phyloP scores from a whole-genome alignment of 129 eudicot genomes.

The Cynara cardunculus region DNA sequence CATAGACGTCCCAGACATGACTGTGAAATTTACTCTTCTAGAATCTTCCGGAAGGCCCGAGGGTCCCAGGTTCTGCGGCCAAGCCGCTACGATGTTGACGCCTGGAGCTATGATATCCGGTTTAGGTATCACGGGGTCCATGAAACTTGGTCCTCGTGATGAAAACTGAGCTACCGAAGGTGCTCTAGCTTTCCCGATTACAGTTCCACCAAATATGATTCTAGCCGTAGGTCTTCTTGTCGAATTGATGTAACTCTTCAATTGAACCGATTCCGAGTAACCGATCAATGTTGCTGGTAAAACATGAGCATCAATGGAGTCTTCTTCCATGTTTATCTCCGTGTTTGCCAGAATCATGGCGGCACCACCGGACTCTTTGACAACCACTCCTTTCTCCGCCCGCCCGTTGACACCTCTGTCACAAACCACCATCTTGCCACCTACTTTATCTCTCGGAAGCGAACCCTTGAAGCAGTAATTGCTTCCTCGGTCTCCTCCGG shows the following conservation, averaged over 20 bases:
- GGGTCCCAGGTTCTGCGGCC: constrained; percentile 97
- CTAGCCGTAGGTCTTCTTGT: constrained; percentile 57
- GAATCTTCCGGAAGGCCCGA: constrained; percentile 74
- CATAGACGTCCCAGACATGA: constrained; percentile 98
- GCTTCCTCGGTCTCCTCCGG: constrained; percentile 54
- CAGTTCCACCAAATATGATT: constrained; percentile 73
- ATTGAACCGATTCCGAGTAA: constrained; percentile 45
- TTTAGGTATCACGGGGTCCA: constrained; percentile 79
- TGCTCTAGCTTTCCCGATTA: constrained; percentile 63
- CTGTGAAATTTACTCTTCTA: constrained; percentile 82
- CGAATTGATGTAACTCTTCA: constrained; percentile 67
- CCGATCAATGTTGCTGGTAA: constrained; percentile 89
- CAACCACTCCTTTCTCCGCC: constrained; percentile 85
- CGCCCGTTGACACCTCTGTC: constrained; percentile 87
- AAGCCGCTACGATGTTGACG: constrained; percentile 89
- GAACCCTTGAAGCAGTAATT: constrained; percentile 78
- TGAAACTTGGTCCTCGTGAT: constrained; percentile 80
- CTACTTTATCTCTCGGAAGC: constrained; percentile 58
- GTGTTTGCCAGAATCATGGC: constrained; percentile 92
- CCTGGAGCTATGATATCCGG: constrained; percentile 98
- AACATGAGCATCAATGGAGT: constrained; percentile 85
- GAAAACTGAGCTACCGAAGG: constrained; percentile 95
- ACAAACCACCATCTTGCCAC: constrained; percentile 86
- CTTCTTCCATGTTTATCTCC: constrained; percentile 77
- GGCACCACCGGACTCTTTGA: constrained; percentile 83